Conservation (phyloP, 495 filamentous ascomycete genomes). For the Daldinia caldariorum region DNA sequence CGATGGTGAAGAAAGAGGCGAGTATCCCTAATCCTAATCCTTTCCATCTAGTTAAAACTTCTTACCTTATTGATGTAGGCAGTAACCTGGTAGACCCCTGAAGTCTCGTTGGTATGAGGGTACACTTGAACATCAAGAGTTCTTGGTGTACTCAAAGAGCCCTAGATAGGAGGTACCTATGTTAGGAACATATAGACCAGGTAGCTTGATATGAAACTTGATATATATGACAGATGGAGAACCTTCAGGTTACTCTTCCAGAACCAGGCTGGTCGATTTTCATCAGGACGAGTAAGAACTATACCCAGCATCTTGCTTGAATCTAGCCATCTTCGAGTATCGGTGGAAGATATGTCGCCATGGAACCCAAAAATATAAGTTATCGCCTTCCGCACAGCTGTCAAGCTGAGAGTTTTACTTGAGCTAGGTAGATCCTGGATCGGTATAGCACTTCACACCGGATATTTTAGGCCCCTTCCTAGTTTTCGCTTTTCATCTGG, state of each 20-base stretch:
- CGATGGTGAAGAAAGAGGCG: neutral
- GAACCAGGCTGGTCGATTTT: too few relatives aligned
- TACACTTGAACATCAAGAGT: constrained; percentile 1
- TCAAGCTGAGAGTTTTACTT: neutral
- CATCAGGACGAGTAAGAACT: too few relatives aligned
- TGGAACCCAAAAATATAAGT: neutral
- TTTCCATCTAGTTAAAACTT: constrained; percentile 3
- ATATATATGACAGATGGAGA: too few relatives aligned
- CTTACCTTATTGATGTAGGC: neutral
- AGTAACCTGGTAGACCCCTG: neutral
- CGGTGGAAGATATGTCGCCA: neutral
- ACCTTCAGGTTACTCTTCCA: too few relatives aligned
- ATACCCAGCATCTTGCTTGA: neutral
- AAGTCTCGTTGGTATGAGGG: neutral
- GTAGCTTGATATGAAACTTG: too few relatives aligned
- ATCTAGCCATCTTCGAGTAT: neutral
- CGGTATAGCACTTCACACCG: neutral
- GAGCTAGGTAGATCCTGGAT: neutral
- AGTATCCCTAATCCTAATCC: neutral
- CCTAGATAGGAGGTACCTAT: neutral
- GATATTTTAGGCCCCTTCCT: neutral
- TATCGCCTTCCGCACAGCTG: neutral
- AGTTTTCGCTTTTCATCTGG: neutral
- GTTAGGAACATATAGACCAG: too few relatives aligned
- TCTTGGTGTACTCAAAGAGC: neutral